A percentile compares a stretch with the other conserved stretches of the same genome.
These are phyloP conservation scores for Globisporangium perplexum DNA, from an alignment of 352 stramenopile species.

Conservation along the genomic window DNA sequence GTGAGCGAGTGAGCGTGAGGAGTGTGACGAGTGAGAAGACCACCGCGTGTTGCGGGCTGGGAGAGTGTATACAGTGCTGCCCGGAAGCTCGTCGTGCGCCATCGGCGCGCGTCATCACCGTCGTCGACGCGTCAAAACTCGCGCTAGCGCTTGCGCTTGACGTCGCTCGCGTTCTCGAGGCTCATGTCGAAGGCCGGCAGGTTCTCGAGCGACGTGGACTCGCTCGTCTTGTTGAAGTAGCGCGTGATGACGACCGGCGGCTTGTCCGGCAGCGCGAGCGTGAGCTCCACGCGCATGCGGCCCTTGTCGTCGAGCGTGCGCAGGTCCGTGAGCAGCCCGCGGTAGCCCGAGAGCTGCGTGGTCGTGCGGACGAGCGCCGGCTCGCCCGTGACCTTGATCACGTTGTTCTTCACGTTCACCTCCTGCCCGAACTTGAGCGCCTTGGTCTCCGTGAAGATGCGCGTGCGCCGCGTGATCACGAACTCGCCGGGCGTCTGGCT, in stretches of 20 bases:
- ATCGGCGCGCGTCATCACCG: no score
- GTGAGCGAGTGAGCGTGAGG: neutral
- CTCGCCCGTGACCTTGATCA: constrained; percentile 82
- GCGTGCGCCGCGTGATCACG: constrained; percentile 80
- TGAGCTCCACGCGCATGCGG: constrained; percentile 81
- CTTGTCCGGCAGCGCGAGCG: constrained; percentile 68
- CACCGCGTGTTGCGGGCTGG: neutral
- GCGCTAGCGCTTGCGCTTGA: constrained; percentile 79
- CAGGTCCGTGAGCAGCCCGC: constrained; percentile 66
- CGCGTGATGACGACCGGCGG: constrained; percentile 70
- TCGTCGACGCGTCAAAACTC: no score
- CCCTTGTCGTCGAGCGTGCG: constrained; percentile 69
- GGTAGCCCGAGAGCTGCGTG: constrained; percentile 78
- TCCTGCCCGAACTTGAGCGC: constrained; percentile 84
- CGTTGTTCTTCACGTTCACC: constrained; percentile 85
- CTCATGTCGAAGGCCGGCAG: constrained; percentile 83
- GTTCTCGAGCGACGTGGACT: constrained; percentile 86
- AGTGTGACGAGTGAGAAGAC: neutral
- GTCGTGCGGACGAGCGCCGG: constrained; percentile 63
- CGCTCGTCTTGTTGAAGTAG: constrained; percentile 86
- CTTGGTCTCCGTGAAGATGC: constrained; percentile 89
- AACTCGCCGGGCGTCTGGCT: constrained; percentile 80
- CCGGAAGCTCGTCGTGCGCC: no score
- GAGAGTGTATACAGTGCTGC: no score
- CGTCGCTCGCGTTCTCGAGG: constrained; percentile 71